Evolutionary conservation across 805 yeast genomes (phyloP).

Genomic region (Groenewaldozyma tartarivorans): DNA sequence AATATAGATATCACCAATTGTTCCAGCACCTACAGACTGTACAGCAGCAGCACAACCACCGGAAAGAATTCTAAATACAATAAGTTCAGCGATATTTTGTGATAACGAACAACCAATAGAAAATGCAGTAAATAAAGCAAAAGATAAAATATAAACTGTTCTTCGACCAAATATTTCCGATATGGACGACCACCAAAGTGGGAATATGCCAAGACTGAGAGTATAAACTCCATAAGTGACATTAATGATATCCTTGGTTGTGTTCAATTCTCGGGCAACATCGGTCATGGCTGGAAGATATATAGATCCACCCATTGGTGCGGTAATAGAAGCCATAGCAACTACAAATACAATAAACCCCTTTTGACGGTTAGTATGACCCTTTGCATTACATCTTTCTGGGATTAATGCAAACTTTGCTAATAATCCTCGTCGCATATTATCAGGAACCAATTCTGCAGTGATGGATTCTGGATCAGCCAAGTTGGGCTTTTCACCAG

Average conservation of each 20-base stretch:
- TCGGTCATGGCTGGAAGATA: conserved; percentile 68
- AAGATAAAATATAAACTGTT: conserved; percentile 61
- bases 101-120: conserved; percentile 65
- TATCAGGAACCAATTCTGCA: conserved; percentile 6
- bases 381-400: conserved; percentile 65
- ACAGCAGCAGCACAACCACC: conserved; percentile 83
- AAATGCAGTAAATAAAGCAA: conserved; percentile 52
- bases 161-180: conserved; percentile 72
- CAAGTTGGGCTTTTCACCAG: too few species aligned
- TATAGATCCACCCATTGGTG: conserved; percentile 86
- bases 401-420: conserved; percentile 44
- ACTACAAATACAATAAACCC: conserved; percentile 49
- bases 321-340: conserved; percentile 66
- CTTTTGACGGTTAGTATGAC: conserved; percentile 44
- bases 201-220: conserved; percentile 65
- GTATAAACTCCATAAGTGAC: conserved; percentile 74
- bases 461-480: background rate
- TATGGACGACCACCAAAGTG: conserved; percentile 82
- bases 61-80: conserved; percentile 57
- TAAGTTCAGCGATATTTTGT: conserved; percentile 50
- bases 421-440: conserved; percentile 51
- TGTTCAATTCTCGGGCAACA: conserved; percentile 44
- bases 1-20: conserved; percentile 62
- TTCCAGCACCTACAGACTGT: conserved; percentile 85
- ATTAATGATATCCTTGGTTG: conserved; percentile 54